phyloP scores from a whole-genome alignment of 1,284 basidiomycete genomes.

The Polyporus tsugae region DNA sequence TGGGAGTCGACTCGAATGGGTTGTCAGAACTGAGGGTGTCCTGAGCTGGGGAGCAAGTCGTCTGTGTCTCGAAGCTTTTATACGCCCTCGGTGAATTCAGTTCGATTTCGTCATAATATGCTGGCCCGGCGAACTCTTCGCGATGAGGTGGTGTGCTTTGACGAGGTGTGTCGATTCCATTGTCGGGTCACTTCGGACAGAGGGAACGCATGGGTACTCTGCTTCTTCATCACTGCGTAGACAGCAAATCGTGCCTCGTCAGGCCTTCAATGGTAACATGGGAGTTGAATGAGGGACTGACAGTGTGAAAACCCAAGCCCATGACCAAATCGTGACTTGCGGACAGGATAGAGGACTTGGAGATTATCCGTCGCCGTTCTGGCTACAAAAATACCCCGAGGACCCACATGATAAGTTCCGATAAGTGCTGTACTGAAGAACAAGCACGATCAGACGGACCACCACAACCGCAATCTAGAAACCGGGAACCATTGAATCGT shows the following conservation, averaged over 20 bases:
- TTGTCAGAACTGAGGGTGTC: constrained; percentile 25
- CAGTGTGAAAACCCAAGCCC: neutral
- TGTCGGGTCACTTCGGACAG: neutral
- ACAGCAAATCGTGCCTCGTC: neutral
- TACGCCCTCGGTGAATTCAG: neutral
- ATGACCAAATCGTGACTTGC: neutral
- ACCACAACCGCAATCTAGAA: neutral
- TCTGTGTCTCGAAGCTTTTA: neutral
- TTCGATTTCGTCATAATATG: neutral
- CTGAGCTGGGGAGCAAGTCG: neutral
- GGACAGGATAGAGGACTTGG: neutral
- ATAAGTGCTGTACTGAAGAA: neutral
- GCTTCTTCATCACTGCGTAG: constrained; percentile 1
- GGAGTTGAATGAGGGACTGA: neutral
- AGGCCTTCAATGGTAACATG: neutral
- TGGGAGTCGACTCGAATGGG: constrained; percentile 21
- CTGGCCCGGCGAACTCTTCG: neutral
- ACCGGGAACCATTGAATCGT: neutral
- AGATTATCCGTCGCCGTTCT: neutral
- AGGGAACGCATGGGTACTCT: neutral
- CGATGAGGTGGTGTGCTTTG: neutral
- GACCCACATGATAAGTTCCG: constrained; percentile 1
- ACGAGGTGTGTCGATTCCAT: neutral
- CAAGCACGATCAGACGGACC: neutral
- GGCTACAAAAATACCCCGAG: neutral